These are phyloP conservation scores for Colletotrichum camelliae DNA, from an alignment of 2,329 filamentous ascomycete genomes.

Conservation along the genomic window DNA sequence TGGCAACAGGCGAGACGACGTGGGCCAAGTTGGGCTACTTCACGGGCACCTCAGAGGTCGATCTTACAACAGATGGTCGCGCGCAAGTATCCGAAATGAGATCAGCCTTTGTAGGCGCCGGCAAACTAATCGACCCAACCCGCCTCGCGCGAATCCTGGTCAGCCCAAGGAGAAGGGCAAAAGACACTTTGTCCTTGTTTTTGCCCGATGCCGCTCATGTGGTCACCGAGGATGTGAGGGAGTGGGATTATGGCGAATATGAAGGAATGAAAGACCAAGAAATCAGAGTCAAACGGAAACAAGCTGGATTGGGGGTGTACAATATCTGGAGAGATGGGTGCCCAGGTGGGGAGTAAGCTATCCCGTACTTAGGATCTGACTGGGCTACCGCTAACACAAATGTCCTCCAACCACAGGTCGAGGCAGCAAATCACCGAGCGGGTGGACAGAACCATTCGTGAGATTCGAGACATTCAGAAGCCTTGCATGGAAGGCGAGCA, in stretches of 20 bases:
- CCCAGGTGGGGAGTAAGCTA: slow-evolving; percentile 55
- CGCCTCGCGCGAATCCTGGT: slow-evolving; percentile 52
- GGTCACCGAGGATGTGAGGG: slow-evolving; percentile 53
- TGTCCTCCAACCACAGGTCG: slow-evolving; percentile 27
- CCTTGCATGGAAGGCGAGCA: slow-evolving; percentile 43
- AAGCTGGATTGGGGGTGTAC: no score
- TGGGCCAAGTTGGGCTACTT: no score
- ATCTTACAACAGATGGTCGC: no score
- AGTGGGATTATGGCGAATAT: slow-evolving; percentile 70
- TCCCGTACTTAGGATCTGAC: slow-evolving; percentile 10
- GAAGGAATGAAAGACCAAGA: slow-evolving; percentile 59
- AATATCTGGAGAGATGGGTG: slow-evolving; percentile 65
- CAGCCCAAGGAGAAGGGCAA: slow-evolving; percentile 54
- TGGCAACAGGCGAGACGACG: no score
- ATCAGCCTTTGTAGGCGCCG: slow-evolving; percentile 52
- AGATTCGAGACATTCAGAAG: slow-evolving; percentile 43
- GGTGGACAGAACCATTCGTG: slow-evolving; percentile 44
- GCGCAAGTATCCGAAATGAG: slow-evolving; percentile 29
- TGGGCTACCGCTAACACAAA: neutral
- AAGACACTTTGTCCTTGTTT: slow-evolving; percentile 52
- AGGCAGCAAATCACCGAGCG: slow-evolving; percentile 41
- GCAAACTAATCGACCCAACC: slow-evolving; percentile 55
- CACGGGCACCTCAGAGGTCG: no score
- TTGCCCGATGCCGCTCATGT: slow-evolving; percentile 31
- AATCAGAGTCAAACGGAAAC: slow-evolving; percentile 54